phyloP scores from a whole-genome alignment of 2,329 filamentous ascomycete species.

The Taxawa tesnikishii region DNA sequence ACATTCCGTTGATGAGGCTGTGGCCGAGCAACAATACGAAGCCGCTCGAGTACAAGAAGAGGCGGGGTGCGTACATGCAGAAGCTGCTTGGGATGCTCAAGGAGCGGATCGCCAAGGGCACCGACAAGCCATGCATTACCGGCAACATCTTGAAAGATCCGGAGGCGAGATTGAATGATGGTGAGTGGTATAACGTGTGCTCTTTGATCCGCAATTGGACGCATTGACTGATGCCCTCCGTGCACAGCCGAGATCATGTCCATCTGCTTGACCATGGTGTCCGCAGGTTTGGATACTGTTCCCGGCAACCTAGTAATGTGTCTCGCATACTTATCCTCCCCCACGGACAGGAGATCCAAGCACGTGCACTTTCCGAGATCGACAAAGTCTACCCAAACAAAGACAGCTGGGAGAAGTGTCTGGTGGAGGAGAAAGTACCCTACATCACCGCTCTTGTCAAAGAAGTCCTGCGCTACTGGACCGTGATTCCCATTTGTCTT shows the following conservation, averaged over 20 bases:
- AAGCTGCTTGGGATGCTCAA: slow-evolving; percentile 48
- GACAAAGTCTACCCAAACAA: slow-evolving; percentile 57
- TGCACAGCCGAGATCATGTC: slow-evolving; percentile 58
- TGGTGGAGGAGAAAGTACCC: slow-evolving; percentile 61
- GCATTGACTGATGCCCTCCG: slow-evolving; percentile 17
- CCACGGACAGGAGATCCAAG: slow-evolving; percentile 58
- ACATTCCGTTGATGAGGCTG: slow-evolving; percentile 62
- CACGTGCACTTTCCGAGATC: slow-evolving; percentile 58
- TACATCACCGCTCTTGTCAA: slow-evolving; percentile 71
- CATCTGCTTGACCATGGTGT: slow-evolving; percentile 73
- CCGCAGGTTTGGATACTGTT: slow-evolving; percentile 69
- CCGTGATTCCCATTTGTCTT: slow-evolving; percentile 67
- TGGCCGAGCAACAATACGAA: slow-evolving; percentile 49
- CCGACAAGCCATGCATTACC: slow-evolving; percentile 56
- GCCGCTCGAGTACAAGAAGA: slow-evolving; percentile 52
- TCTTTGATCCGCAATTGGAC: slow-evolving; percentile 28
- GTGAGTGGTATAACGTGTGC: slow-evolving; percentile 33
- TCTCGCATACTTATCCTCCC: slow-evolving; percentile 61
- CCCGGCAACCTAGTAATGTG: slow-evolving; percentile 71
- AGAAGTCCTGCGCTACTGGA: slow-evolving; percentile 67
- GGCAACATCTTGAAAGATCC: slow-evolving; percentile 60
- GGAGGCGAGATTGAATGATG: slow-evolving; percentile 55
- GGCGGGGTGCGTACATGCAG: slow-evolving; percentile 55
- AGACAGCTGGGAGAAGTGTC: slow-evolving; percentile 64
- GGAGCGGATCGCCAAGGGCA: slow-evolving; percentile 48